Conservation (phyloP, 495 filamentous ascomycete species). For the Hyphodiscus hymeniophilus region DNA sequence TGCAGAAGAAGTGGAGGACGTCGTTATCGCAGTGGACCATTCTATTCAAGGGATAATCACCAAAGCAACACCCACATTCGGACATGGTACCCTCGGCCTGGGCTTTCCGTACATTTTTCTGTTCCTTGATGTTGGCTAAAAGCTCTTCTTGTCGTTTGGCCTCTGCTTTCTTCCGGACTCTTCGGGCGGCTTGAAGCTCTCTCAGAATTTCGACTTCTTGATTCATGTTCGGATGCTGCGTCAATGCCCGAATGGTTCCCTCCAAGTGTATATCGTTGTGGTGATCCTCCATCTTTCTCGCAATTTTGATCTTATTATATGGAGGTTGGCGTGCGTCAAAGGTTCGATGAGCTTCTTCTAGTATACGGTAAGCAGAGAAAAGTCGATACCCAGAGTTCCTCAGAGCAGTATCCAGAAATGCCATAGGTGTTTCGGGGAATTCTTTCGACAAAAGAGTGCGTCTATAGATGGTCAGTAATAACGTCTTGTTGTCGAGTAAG, state of each 20-base stretch:
- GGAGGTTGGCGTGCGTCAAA: conserved; percentile 23
- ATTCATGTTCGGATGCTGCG: neutral
- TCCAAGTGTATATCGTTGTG: conserved; percentile 1
- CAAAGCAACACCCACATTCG: conserved; percentile 67
- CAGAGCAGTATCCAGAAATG: conserved; percentile 37
- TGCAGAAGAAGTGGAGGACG: conserved; percentile 60
- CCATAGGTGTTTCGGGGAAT: conserved; percentile 36
- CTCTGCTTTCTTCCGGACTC: conserved; percentile 16
- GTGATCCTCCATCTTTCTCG: conserved; percentile 22
- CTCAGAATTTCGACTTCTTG: conserved; percentile 4
- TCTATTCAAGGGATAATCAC: conserved; percentile 53
- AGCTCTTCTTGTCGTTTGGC: conserved; percentile 10
- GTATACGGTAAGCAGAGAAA: conserved; percentile 33
- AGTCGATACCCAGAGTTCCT: conserved; percentile 29
- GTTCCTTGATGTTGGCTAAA: conserved; percentile 25
- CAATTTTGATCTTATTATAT: conserved; percentile 26
- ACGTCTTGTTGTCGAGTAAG: too few species aligned
- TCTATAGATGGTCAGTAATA: conserved; percentile 20
- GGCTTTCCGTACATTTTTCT: conserved; percentile 34
- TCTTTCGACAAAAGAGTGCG: conserved; percentile 34
- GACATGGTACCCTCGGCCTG: conserved; percentile 39
- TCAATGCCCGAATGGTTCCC: neutral
- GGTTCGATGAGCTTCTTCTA: conserved; percentile 33
- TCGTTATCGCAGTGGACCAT: conserved; percentile 58
- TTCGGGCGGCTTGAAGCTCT: conserved; percentile 16